Evolutionary conservation across 2,329 filamentous ascomycete species (phyloP), one percentile per base, ranked within the genome.

Genomic region (Rhynchosporium agropyri): DNA sequence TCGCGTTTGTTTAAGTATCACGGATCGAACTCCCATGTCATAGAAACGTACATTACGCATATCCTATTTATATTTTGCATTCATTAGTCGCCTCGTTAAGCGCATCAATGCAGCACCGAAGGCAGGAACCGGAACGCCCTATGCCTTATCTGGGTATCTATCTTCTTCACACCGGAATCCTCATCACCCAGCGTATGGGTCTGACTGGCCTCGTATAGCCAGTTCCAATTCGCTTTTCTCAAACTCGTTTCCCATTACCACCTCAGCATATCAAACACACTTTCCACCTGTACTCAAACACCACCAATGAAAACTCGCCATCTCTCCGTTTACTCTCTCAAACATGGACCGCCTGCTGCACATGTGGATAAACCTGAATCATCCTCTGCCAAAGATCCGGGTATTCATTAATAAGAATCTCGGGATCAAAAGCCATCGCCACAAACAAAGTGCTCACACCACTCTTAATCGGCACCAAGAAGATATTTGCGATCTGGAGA

Each of bases 361-460:
- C 89, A 66, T 89, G 85, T 7, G 93, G 93, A 73, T 97, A 97
- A 13, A 96, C 87, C 58, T 82, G 78, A 1, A 96, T 81, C 86
- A 98, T 89, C 65, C 85, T 83, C 15, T 86, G 79, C 75, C 94
- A 97, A 53, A 98, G 77, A 65, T 96, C 91, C 0, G 88, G 86
- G 75, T 97, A 93, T 62, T 95, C 88, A 48, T 84, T 81, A 74
- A 92, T 89, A 79, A 97, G 79, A 8, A 94, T 89, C 72, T 89
- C 83, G 0, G 86, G 86, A 55, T 88, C 85, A 82, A 86, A 89
- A 0, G 84, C 85, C 51, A 83, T 79, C 0, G 91, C 92, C 0
- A 97, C 91, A 70, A 97, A 97, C 65, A 97, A 90, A 0, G 93
- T 96, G 69, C 96, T 90, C 66, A 96, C 86, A n/a, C 94, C 94